phyloP scores from a whole-genome alignment of 805 yeast species.

The Pichia membranifaciens region DNA sequence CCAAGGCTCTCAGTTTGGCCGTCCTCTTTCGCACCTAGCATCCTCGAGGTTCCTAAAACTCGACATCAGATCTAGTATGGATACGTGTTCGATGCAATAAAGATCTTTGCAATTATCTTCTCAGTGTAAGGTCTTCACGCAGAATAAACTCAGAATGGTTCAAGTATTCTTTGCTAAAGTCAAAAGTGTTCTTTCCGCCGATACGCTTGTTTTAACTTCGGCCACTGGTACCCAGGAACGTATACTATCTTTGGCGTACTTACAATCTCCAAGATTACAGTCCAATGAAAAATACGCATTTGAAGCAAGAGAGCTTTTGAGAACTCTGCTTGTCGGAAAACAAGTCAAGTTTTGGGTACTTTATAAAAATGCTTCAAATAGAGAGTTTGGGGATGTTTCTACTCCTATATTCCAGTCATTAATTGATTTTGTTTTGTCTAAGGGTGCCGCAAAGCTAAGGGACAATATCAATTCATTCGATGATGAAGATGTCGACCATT shows the following conservation, averaged over 20 bases:
- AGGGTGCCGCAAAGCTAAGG: conserved; percentile 60
- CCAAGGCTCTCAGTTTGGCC: background rate
- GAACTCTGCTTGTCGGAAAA: conserved; percentile 61
- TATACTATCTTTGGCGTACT: conserved; percentile 56
- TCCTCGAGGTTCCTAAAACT: background rate
- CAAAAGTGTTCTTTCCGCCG: conserved; percentile 65
- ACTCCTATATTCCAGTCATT: conserved; percentile 60
- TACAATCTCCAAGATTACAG: conserved; percentile 50
- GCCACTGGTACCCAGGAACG: conserved; percentile 51
- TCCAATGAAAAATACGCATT: conserved; percentile 44
- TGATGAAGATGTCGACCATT: conserved; percentile 38
- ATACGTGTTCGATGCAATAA: too few species aligned
- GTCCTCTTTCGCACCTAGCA: too few species aligned
- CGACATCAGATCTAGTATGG: background rate
- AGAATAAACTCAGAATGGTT: conserved; percentile 20
- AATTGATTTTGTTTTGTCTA: conserved; percentile 46
- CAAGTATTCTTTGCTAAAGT: conserved; percentile 51
- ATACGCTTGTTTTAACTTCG: conserved; percentile 59
- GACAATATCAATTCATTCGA: conserved; percentile 37
- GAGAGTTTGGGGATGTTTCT: conserved; percentile 68
- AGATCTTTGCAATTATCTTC: too few species aligned
- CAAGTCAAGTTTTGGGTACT: conserved; percentile 52
- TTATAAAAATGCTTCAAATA: conserved; percentile 46
- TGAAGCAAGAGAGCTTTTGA: conserved; percentile 55
- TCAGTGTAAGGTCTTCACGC: too few species aligned